Base-by-base conservation (phyloP, 2,329 filamentous ascomycete genomes). In the Apiospora marii region DNA sequence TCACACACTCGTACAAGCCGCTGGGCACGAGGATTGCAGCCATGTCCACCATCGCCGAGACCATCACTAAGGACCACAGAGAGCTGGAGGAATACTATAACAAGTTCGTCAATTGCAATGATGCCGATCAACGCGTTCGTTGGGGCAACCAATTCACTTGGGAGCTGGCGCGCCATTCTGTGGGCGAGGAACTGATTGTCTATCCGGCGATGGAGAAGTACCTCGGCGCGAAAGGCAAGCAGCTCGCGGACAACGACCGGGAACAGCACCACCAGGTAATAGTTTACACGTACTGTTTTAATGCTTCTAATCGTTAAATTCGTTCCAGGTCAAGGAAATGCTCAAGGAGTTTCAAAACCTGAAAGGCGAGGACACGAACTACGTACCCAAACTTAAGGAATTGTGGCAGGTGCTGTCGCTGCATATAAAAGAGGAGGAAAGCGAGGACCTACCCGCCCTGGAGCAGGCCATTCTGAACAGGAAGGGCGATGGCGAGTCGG, bases 271-370 rank as follows among this genome's bases (percentile, higher is more conserved):
- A n/a, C n/a, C n/a, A n/a, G n/a, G n/a, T n/a, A n/a, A n/a, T n/a
- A n/a, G n/a, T n/a, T n/a, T n/a, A n/a, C n/a, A n/a, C n/a, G n/a
- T n/a, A n/a, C n/a, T n/a, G n/a, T n/a, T n/a, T n/a, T n/a, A n/a
- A n/a, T n/a, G n/a, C n/a, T n/a, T n/a, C n/a, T n/a, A n/a, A n/a
- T n/a, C n/a, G n/a, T n/a, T n/a, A n/a, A n/a, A n/a, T n/a, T n/a
- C n/a, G n/a, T n/a, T n/a, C n/a, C 72, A 89, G 88, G 83, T 89
- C 73, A 90, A 89, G 77, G 82, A 87, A 70, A 74, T 83, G 5
- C 81, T 90, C 1, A 83, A 87, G 44, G 78, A 81, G 8, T 87
- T 90, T 72, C 88, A 90, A 72, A 79, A 81, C 41, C 76, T 89
- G 67, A 78, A 78, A 2, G 75, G 84, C 0, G 71, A 77, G 0